Percentiles rank a stretch among this genome's conserved stretches.
Conservation (phyloP, 2,329 filamentous ascomycete species). For the Cytospora leucostoma region DNA sequence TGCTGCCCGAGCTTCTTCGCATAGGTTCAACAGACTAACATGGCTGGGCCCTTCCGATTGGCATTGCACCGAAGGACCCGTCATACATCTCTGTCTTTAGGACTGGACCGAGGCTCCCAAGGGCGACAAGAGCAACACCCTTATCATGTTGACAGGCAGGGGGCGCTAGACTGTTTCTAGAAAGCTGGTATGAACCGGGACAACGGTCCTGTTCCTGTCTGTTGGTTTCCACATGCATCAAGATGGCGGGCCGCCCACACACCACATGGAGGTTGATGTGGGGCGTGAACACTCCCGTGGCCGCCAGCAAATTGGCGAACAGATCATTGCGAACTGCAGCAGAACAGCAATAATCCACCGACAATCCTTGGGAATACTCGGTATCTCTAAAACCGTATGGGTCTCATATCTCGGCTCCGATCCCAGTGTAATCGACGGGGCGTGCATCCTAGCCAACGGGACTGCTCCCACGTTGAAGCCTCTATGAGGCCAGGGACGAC, state of each 20-base stretch:
- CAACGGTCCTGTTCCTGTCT: conserved; percentile 9
- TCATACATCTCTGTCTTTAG: neutral
- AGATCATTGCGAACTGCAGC: neutral
- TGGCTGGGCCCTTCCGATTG: neutral
- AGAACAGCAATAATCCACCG: neutral
- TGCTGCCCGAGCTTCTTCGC: conserved; percentile 10
- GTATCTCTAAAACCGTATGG: neutral
- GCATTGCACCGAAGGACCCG: neutral
- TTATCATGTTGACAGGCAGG: conserved; percentile 7
- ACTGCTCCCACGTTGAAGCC: too few relatives aligned
- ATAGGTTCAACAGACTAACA: neutral
- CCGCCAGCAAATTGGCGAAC: neutral
- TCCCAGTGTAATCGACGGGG: neutral
- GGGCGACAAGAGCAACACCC: neutral
- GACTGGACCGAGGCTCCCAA: neutral
- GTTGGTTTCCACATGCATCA: conserved; percentile 12
- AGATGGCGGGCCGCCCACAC: conserved; percentile 8
- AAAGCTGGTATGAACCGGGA: conserved; percentile 20
- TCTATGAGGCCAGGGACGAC: neutral
- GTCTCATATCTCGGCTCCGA: neutral
- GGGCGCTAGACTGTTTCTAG: conserved; percentile 22
- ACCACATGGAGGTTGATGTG: conserved; percentile 3
- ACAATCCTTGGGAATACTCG: neutral
- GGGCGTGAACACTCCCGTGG: neutral
- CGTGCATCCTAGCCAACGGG: neutral